Conservation (phyloP, 345 rosid species). For the Eucalyptus regnans region DNA sequence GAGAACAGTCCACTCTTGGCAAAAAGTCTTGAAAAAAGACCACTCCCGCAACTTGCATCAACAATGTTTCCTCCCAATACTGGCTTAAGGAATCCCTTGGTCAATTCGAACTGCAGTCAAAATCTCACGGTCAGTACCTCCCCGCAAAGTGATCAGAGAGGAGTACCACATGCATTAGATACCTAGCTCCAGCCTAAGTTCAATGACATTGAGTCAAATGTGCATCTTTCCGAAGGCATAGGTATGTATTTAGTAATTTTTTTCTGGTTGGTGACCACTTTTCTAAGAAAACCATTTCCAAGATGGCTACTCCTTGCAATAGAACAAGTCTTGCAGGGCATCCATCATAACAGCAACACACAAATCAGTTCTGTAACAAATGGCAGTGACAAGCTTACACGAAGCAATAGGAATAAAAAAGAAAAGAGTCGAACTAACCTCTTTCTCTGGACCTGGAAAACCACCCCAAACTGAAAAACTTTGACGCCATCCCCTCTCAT, state of each 20-base stretch:
- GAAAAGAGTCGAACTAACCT: conserved; percentile 27
- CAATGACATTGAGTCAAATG: neutral
- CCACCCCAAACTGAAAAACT: conserved; percentile 53
- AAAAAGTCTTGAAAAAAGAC: conserved; percentile 69
- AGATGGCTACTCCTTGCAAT: neutral
- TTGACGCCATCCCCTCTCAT: conserved; percentile 96
- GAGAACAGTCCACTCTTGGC: conserved; percentile 69
- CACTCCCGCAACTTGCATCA: conserved; percentile 94
- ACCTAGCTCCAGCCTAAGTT: neutral
- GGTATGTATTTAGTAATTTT: neutral
- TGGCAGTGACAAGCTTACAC: neutral
- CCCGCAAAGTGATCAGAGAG: neutral
- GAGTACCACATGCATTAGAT: neutral
- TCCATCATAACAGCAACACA: neutral
- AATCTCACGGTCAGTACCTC: neutral
- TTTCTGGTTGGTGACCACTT: neutral
- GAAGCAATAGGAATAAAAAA: neutral
- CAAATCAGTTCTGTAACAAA: neutral
- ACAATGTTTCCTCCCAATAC: conserved; percentile 71
- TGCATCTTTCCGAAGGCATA: neutral
- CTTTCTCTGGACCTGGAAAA: conserved; percentile 82
- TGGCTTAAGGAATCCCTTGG: conserved; percentile 58
- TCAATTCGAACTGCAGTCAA: conserved; percentile 59
- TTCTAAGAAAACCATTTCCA: neutral
- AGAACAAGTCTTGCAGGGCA: neutral